phyloP scores from a whole-genome alignment of 345 rosid genomes.

The Crucihimalaya himalaica region DNA sequence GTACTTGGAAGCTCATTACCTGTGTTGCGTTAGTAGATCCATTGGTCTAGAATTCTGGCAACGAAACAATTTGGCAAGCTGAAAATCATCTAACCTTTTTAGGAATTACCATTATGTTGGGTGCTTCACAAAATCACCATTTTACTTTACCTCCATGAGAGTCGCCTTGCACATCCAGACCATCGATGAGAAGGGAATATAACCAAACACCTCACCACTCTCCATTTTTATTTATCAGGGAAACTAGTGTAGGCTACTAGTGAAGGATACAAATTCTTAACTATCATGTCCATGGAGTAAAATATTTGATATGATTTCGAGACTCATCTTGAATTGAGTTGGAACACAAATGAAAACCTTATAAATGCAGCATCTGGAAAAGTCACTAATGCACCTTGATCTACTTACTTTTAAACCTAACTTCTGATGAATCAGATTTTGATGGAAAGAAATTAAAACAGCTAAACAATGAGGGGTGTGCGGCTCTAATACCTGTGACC shows the following conservation, averaged over 20 bases:
- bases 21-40: slow-evolving; percentile 2
- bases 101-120: neutral
- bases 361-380: neutral
- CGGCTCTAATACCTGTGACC: neutral
- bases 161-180: slow-evolving; percentile 41
- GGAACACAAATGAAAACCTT: slow-evolving; percentile 52
- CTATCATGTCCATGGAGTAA: slow-evolving; percentile 21
- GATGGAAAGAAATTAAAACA: slow-evolving; percentile 66
- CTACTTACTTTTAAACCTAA: slow-evolving; percentile 4
- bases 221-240: neutral
- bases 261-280: neutral
- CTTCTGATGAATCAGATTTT: slow-evolving; percentile 58
- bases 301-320: slow-evolving; percentile 62
- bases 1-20: neutral
- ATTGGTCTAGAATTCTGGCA: neutral
- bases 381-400: neutral
- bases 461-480: slow-evolving; percentile 53
- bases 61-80: neutral
- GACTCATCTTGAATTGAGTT: slow-evolving; percentile 57
- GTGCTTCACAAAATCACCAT: slow-evolving; percentile 19
- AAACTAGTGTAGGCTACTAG: slow-evolving; percentile 1
- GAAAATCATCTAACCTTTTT: neutral
- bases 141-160: slow-evolving; percentile 27
- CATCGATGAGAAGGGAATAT: slow-evolving; percentile 44
- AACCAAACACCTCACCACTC: slow-evolving; percentile 15